Percentiles rank a stretch among this genome's conserved stretches.
Conservation (phyloP, 805 yeast species). For the Metschnikowia continentalis region DNA sequence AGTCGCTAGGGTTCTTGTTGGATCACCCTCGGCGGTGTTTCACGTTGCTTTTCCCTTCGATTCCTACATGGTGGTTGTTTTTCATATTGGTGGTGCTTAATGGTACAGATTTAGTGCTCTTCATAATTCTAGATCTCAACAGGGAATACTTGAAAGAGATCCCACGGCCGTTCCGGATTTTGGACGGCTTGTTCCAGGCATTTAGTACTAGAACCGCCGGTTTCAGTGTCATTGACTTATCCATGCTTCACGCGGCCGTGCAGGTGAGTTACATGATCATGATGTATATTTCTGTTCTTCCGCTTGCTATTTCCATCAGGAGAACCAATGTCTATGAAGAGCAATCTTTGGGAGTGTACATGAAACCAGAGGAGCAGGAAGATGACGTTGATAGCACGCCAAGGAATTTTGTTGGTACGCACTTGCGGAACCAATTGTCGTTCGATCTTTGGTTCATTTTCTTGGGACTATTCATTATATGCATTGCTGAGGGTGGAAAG, state of each 20-base stretch:
- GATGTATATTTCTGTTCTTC: slow-evolving; percentile 98
- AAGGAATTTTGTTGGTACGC: slow-evolving; percentile 71
- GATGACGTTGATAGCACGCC: slow-evolving; percentile 41
- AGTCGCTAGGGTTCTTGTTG: slow-evolving; percentile 77
- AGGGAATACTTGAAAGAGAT: slow-evolving; percentile 44
- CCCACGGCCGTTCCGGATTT: slow-evolving; percentile 62
- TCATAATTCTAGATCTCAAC: slow-evolving; percentile 70
- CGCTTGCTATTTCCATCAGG: slow-evolving; percentile 92
- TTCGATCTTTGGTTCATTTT: slow-evolving; percentile 94
- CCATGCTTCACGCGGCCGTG: slow-evolving; percentile 78
- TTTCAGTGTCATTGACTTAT: slow-evolving; percentile 65
- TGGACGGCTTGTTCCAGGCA: slow-evolving; percentile 88
- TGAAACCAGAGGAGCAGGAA: slow-evolving; percentile 29
- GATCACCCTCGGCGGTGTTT: slow-evolving; percentile 98
- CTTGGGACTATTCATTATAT: slow-evolving; percentile 77
- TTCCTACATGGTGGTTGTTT: slow-evolving; percentile 94
- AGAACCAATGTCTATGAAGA: slow-evolving; percentile 98
- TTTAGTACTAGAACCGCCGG: slow-evolving; percentile 95
- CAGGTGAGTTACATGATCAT: slow-evolving; percentile 90
- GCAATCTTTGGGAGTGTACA: slow-evolving; percentile 89
- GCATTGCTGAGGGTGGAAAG: slow-evolving; percentile 76
- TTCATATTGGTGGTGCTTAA: slow-evolving; percentile 70
- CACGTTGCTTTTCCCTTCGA: slow-evolving; percentile 83
- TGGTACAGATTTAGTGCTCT: slow-evolving; percentile 72
- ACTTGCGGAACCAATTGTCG: slow-evolving; percentile 85